phyloP scores from a whole-genome alignment of 257 asterid genomes.

The Agastache rugosa region DNA sequence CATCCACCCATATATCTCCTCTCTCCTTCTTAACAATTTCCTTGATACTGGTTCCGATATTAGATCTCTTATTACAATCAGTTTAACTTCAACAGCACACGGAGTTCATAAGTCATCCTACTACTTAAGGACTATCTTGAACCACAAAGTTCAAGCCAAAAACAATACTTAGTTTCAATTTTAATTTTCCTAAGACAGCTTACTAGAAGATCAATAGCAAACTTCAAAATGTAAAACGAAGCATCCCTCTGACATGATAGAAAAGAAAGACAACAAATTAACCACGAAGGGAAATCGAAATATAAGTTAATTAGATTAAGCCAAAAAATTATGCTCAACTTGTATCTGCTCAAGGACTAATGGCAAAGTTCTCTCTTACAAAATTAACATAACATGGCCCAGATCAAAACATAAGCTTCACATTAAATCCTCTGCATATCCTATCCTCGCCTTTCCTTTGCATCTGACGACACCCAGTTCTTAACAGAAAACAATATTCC shows the following conservation, averaged over 20 bases:
- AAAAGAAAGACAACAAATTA: neutral
- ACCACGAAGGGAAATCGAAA: neutral
- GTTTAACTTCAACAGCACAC: constrained; percentile 14
- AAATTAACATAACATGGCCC: neutral
- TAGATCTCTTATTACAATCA: constrained; percentile 16
- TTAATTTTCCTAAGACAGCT: constrained; percentile 7
- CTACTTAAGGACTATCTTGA: constrained; percentile 14
- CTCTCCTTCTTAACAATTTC: neutral
- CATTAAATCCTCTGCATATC: constrained; percentile 16
- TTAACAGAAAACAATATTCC: neutral
- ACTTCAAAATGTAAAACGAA: neutral
- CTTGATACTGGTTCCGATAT: neutral
- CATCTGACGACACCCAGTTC: neutral
- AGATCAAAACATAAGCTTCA: constrained; percentile 30
- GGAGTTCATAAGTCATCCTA: constrained; percentile 11
- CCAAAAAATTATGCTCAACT: constrained; percentile 10
- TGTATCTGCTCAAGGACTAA: neutral
- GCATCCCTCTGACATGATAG: neutral
- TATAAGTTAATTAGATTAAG: constrained; percentile 21
- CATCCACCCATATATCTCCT: neutral
- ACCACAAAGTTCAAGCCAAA: constrained; percentile 1
- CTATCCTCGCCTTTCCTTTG: constrained; percentile 10
- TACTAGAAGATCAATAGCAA: neutral
- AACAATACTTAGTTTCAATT: neutral
- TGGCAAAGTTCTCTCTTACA: constrained; percentile 8